Evolutionary conservation across 768 basidiomycete genomes (phyloP), one percentile per base, ranked within the genome.

Genomic region (Steccherinum ochraceum): DNA sequence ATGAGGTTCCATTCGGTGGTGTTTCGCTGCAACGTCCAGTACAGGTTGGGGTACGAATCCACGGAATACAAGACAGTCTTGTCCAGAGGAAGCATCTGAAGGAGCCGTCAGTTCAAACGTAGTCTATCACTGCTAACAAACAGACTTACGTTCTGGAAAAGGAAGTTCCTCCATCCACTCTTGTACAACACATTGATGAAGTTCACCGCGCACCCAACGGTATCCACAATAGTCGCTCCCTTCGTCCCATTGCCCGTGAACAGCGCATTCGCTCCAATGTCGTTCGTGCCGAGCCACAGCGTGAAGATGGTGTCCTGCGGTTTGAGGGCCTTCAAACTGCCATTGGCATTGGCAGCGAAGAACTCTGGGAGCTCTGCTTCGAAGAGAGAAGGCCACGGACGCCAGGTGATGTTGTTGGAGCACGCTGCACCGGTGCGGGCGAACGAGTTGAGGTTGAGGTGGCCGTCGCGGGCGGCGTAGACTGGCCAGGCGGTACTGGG

Each of bases 401-500:
- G 67, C 63, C 69, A 71, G 4, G 80, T 83, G 54, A 81, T 59
- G 26, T 73, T 69, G 59, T 83, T 81, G 4, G 79, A 80, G 59
- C 82, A 84, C 0, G 78, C 76, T 5, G 79, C 82, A 0, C 83
- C 83, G 2, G 79, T 71, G 12, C 70, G 67, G 0, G 83, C 81
- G 55, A 76, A 81, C 4, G 78, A 75, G 59, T 71, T 73, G 5
- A 83, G 64, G 23, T 68, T 62, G 35, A 77, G 69, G 12, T 71
- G 61, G 1, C 78, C 73, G 50, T 81, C 82, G 11, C 35, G 11
- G 5, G 78, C 73, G 1, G 72, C 77, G 52, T 80, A 82, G 0
- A 72, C 69, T 0, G 82, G 81, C 81, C 82, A 84, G 11, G 77
- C 66, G 4, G 69, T 70, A 2, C 75, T 77, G 4, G n/a, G n/a